A percentile compares a stretch with the other conserved stretches of the same genome.
phyloP scores from a whole-genome alignment of 805 yeast genomes.

The Nakazawaea siamensis region DNA sequence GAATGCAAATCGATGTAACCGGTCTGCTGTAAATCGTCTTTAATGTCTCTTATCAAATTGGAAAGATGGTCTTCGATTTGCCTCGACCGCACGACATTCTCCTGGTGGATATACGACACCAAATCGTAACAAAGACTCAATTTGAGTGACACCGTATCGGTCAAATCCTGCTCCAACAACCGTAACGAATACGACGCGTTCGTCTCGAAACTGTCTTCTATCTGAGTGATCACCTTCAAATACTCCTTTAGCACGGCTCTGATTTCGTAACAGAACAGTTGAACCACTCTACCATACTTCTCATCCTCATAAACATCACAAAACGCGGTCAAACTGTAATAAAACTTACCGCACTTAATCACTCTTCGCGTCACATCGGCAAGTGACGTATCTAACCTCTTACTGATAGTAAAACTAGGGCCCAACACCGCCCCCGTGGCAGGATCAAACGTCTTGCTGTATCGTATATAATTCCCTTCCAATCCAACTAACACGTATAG shows the following conservation, averaged over 20 bases:
- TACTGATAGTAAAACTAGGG: slow-evolving; percentile 69
- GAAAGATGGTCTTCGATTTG: slow-evolving; percentile 20
- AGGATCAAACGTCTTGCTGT: slow-evolving; percentile 52
- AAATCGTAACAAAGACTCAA: slow-evolving; percentile 54
- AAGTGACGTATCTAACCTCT: slow-evolving; percentile 63
- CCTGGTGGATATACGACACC: slow-evolving; percentile 39
- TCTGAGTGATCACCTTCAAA: slow-evolving; percentile 24
- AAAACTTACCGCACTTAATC: slow-evolving; percentile 55
- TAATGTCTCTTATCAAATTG: slow-evolving; percentile 25
- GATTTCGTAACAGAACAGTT: slow-evolving; percentile 60
- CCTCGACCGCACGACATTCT: slow-evolving; percentile 30
- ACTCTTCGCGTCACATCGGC: slow-evolving; percentile 61
- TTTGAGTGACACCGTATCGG: slow-evolving; percentile 24
- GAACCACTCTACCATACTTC: slow-evolving; percentile 63
- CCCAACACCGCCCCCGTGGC: slow-evolving; percentile 41
- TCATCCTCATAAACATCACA: slow-evolving; percentile 48
- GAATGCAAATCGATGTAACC: slow-evolving; percentile 43
- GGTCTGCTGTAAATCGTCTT: slow-evolving; percentile 30
- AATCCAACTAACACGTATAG: slow-evolving; percentile 58
- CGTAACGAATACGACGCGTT: slow-evolving; percentile 50
- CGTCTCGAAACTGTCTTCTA: slow-evolving; percentile 47
- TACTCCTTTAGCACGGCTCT: slow-evolving; percentile 31
- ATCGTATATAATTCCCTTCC: slow-evolving; percentile 75
- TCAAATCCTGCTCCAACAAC: slow-evolving; percentile 44
- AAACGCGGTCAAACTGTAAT: slow-evolving; percentile 49